Evolutionary conservation across 495 filamentous ascomycete species (phyloP).

Genomic region (Trichoderma gamsii): DNA sequence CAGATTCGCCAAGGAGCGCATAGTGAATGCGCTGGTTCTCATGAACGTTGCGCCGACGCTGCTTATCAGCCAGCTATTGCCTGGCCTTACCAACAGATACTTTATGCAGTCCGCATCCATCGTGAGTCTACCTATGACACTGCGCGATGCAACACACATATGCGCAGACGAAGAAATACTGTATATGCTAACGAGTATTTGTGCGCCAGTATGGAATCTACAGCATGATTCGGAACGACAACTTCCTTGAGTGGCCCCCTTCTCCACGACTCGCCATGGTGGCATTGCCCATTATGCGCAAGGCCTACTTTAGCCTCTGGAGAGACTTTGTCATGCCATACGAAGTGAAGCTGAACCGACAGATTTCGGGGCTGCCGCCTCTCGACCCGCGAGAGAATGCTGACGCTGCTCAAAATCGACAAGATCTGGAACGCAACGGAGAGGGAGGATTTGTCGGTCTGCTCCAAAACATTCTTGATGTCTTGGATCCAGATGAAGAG

Average conservation of each 20-base stretch:
- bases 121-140: constrained; percentile 23
- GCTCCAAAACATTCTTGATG: constrained; percentile 12
- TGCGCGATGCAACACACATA: background rate
- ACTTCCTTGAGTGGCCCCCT: constrained; percentile 57
- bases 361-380: constrained; percentile 25
- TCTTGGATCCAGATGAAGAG: constrained; percentile 14
- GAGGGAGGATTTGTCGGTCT: background rate
- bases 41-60: constrained; percentile 36
- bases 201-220: constrained; percentile 22
- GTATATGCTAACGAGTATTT: constrained; percentile 1
- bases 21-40: constrained; percentile 22
- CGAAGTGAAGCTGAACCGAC: constrained; percentile 54
- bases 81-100: constrained; percentile 27
- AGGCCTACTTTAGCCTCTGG: constrained; percentile 61
- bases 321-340: constrained; percentile 54
- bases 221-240: constrained; percentile 23
- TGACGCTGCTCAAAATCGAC: background rate
- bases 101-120: constrained; percentile 30
- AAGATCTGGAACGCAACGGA: constrained; percentile 4
- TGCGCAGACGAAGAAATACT: background rate
- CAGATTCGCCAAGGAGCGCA: background rate
- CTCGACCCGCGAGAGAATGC: constrained; percentile 16
- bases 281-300: constrained; percentile 60
- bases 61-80: constrained; percentile 30
- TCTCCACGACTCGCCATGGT: constrained; percentile 65